Conservation (phyloP, 106 monocot species). For the Dactylorhiza incarnata region DNA sequence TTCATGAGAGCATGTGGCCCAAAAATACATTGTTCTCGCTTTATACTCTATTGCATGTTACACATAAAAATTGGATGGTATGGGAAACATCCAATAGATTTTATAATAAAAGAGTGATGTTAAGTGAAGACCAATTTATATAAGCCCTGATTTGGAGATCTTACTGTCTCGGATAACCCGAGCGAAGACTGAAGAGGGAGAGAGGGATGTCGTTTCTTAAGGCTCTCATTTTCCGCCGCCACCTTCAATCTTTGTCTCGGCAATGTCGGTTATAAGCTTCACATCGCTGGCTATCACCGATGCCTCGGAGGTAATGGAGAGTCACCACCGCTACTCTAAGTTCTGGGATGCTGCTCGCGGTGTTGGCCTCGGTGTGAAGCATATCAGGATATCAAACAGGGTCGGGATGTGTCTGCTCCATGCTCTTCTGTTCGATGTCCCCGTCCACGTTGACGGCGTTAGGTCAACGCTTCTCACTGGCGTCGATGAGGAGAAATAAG, state of each 20-base stretch:
- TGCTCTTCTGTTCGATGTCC: conserved; percentile 17
- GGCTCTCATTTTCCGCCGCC: conserved; percentile 25
- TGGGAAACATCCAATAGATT: too few relatives aligned
- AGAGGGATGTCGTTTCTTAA: background rate
- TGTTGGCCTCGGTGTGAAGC: background rate
- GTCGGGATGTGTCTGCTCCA: conserved; percentile 25
- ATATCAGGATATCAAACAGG: conserved; percentile 18
- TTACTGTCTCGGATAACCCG: too few relatives aligned
- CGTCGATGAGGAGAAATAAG: too few relatives aligned
- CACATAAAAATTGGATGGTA: too few relatives aligned
- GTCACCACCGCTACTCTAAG: conserved; percentile 36
- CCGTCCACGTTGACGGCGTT: background rate
- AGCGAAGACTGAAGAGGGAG: too few relatives aligned
- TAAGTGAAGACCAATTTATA: too few relatives aligned
- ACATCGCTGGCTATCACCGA: conserved; percentile 4
- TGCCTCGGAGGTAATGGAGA: conserved; percentile 15
- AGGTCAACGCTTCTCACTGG: conserved; percentile 8
- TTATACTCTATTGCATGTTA: too few relatives aligned
- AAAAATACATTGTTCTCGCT: too few relatives aligned
- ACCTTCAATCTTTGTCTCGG: conserved; percentile 13
- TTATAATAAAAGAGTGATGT: too few relatives aligned
- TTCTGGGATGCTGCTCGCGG: conserved; percentile 12
- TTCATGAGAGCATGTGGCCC: too few relatives aligned
- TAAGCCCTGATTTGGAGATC: too few relatives aligned
- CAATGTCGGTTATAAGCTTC: conserved; percentile 20